These are phyloP conservation scores for Fusarium algeriense DNA, from an alignment of 2,329 filamentous ascomycete genomes.

Conservation along the genomic window DNA sequence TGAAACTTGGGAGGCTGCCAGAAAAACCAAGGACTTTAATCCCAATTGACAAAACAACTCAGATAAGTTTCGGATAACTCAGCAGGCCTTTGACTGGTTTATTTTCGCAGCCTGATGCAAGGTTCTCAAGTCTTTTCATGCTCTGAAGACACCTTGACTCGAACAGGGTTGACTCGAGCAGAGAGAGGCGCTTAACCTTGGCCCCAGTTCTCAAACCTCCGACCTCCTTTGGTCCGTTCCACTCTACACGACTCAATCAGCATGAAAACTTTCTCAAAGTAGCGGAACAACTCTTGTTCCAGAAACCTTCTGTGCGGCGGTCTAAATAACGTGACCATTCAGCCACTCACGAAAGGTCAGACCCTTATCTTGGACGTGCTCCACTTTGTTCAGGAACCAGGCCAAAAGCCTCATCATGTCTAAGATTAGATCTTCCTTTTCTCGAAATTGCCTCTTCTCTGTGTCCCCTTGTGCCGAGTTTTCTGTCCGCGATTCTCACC, in stretches of 20 bases:
- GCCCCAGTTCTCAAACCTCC: background rate
- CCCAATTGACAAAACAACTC: no score
- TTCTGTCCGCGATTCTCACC: constrained; percentile 7
- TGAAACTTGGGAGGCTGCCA: constrained; percentile 4
- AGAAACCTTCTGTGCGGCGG: constrained; percentile 7
- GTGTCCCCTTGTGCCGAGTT: background rate
- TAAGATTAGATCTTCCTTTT: constrained; percentile 7
- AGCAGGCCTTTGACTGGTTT: no score
- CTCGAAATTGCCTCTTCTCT: background rate
- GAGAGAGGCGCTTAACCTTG: constrained; percentile 25
- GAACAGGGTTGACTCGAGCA: constrained; percentile 22
- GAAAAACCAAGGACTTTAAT: background rate
- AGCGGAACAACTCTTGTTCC: constrained; percentile 26
- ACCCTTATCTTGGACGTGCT: constrained; percentile 16
- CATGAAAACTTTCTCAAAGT: background rate
- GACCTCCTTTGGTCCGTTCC: constrained; percentile 8
- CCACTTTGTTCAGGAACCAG: constrained; percentile 33
- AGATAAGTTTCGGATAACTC: no score
- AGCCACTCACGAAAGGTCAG: constrained; percentile 22
- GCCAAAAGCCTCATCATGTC: constrained; percentile 10
- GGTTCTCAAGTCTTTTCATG: no score
- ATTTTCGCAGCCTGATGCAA: no score
- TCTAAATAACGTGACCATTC: constrained; percentile 33
- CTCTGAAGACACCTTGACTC: constrained; percentile 12
- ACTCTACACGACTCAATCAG: background rate